Conservation (phyloP, 1,284 basidiomycete species). For the Papiliotrema nemorosa region DNA sequence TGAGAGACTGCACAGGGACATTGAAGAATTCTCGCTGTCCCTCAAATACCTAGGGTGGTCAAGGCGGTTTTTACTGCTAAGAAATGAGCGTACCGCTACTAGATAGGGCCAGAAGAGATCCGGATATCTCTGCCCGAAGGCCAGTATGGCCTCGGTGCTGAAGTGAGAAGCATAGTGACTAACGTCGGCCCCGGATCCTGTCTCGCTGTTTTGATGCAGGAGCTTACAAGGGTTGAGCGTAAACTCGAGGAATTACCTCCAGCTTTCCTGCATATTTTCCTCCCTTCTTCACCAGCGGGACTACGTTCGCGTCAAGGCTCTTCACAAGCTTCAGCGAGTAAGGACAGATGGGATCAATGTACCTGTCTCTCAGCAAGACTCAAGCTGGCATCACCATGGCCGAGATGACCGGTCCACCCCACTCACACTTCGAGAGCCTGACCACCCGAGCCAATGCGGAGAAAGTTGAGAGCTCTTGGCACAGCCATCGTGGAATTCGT, state of each 20-base stretch:
- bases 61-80: constrained; percentile 9
- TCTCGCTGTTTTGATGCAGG: background rate
- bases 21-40: constrained; percentile 66
- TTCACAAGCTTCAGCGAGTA: constrained; percentile 55
- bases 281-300: constrained; percentile 51
- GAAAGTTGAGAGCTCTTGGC: constrained; percentile 68
- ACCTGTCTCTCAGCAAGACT: constrained; percentile 25
- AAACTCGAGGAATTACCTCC: constrained; percentile 71
- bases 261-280: constrained; percentile 73
- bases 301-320: constrained; percentile 46
- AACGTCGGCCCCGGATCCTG: background rate
- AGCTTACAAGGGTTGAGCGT: constrained; percentile 63
- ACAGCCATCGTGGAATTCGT: constrained; percentile 63
- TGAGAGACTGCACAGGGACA: constrained; percentile 65
- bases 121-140: constrained; percentile 67
- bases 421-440: constrained; percentile 73
- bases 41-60: constrained; percentile 62
- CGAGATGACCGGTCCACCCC: background rate
- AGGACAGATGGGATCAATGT: constrained; percentile 77
- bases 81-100: constrained; percentile 55
- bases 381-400: background rate
- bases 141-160: constrained; percentile 75
- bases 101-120: constrained; percentile 75
- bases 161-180: constrained; percentile 72
- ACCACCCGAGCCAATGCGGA: constrained; percentile 66